Conservation (phyloP, 768 basidiomycete species). For the Mycena vulgaris region DNA sequence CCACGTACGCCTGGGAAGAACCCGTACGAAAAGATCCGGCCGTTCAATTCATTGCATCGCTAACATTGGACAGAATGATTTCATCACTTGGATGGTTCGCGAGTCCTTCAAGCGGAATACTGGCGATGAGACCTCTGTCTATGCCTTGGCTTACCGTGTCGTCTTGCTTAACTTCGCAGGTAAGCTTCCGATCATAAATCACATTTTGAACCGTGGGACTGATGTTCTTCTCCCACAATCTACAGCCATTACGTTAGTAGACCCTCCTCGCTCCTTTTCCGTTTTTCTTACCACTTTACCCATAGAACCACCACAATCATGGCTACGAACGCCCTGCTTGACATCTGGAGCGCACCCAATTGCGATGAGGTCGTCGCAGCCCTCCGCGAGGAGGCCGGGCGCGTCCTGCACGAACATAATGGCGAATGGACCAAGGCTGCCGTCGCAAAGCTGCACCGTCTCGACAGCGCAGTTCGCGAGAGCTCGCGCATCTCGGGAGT, state of each 20-base stretch:
- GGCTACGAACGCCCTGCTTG: constrained; percentile 29
- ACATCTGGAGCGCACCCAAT: constrained; percentile 27
- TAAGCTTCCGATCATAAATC: not conserved
- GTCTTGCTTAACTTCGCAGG: constrained; percentile 37
- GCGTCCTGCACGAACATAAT: constrained; percentile 23
- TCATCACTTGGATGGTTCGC: constrained; percentile 40
- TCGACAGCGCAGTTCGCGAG: constrained; percentile 39
- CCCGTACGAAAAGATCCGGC: constrained; percentile 9
- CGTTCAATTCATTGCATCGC: not conserved
- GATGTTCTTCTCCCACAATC: not conserved
- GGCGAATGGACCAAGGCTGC: constrained; percentile 37
- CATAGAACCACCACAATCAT: constrained; percentile 30
- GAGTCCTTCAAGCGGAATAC: constrained; percentile 37
- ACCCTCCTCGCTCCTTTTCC: not conserved
- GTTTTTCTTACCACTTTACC: not conserved
- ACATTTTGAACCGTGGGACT: not conserved
- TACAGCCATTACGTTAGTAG: constrained; percentile 15
- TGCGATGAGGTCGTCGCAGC: constrained; percentile 4
- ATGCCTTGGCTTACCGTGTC: constrained; percentile 30
- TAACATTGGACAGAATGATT: constrained; percentile 29
- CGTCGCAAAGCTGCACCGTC: constrained; percentile 21
- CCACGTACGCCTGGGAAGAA: constrained; percentile 32
- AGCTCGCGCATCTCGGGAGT: constrained; percentile 30
- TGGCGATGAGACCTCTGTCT: constrained; percentile 31
- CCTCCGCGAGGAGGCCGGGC: constrained; percentile 33